phyloP scores from a whole-genome alignment of 2,329 filamentous ascomycete genomes.

The Sporothrix humicola region DNA sequence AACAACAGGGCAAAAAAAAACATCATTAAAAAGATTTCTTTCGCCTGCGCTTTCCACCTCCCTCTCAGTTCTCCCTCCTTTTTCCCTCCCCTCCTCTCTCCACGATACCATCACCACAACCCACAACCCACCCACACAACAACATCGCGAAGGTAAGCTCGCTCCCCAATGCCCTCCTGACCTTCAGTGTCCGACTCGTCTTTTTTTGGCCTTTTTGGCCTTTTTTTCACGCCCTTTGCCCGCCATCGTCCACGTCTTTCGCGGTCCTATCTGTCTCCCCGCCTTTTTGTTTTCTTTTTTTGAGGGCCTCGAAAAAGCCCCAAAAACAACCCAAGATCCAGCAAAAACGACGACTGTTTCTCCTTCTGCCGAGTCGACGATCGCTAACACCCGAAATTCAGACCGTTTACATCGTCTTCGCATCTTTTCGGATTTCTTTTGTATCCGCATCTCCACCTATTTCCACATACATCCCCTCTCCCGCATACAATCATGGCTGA shows the following conservation, averaged over 20 bases:
- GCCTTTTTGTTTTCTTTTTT: conserved; percentile 31
- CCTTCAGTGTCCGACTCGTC: not conserved
- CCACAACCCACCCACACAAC: conserved; percentile 24
- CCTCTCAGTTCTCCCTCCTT: conserved; percentile 21
- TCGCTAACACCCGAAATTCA: conserved; percentile 14
- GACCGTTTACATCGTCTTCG: conserved; percentile 22
- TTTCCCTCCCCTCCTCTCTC: conserved; percentile 27
- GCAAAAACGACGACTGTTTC: not conserved
- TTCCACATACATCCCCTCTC: not conserved
- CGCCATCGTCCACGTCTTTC: not conserved
- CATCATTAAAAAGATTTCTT: conserved; percentile 39
- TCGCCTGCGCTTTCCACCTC: conserved; percentile 27
- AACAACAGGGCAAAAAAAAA: conserved; percentile 37
- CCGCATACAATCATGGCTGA: conserved; percentile 65
- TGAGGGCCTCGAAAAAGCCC: not conserved
- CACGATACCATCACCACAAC: conserved; percentile 31
- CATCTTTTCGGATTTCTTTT: conserved; percentile 31
- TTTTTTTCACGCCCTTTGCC: conserved; percentile 13
- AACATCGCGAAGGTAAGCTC: conserved; percentile 36
- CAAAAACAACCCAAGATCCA: not conserved
- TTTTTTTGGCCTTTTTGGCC: not conserved
- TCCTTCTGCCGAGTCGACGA: not conserved
- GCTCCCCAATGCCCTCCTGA: conserved; percentile 3
- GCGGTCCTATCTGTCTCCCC: conserved; percentile 25
- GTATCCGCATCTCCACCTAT: conserved; percentile 5